Evolutionary conservation across 106 monocot genomes (phyloP).

Genomic region (Dioscorea zingiberensis): DNA sequence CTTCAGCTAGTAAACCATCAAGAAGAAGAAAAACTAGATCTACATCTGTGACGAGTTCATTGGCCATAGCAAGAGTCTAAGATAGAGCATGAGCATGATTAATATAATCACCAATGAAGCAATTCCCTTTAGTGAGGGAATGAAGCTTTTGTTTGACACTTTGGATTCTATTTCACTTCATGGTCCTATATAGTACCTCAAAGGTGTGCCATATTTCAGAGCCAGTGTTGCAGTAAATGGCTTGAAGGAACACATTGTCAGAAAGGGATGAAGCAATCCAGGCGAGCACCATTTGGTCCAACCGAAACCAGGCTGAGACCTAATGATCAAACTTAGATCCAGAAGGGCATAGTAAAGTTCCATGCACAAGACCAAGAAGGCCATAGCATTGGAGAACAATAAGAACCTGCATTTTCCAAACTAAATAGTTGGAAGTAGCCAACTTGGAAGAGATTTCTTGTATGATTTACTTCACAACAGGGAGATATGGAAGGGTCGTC

Average conservation of each 20-base stretch:
- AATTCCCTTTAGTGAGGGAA: neutral
- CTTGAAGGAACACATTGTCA: neutral
- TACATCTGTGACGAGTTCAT: no score
- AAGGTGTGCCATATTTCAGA: no score
- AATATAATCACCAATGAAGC: neutral
- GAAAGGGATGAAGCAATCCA: no score
- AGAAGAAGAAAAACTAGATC: no score
- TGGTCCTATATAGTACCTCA: no score
- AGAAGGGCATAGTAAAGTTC: neutral
- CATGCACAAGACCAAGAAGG: slow-evolving; percentile 5
- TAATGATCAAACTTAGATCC: no score
- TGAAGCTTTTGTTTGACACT: neutral
- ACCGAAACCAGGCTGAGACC: no score
- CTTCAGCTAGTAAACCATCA: neutral
- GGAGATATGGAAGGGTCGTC: no score
- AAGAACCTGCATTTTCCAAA: slow-evolving; percentile 2
- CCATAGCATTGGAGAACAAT: slow-evolving; percentile 6
- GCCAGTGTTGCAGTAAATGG: neutral
- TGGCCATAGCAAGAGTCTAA: no score
- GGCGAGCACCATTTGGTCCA: no score
- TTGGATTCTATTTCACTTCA: no score
- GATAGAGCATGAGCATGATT: no score
- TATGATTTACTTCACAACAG: neutral
- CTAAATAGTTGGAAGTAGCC: neutral
- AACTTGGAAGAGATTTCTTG: slow-evolving; percentile 5